Evolutionary conservation across 768 basidiomycete genomes (phyloP), one percentile per base, ranked within the genome.

Genomic region (Sarcomyxa edulis): DNA sequence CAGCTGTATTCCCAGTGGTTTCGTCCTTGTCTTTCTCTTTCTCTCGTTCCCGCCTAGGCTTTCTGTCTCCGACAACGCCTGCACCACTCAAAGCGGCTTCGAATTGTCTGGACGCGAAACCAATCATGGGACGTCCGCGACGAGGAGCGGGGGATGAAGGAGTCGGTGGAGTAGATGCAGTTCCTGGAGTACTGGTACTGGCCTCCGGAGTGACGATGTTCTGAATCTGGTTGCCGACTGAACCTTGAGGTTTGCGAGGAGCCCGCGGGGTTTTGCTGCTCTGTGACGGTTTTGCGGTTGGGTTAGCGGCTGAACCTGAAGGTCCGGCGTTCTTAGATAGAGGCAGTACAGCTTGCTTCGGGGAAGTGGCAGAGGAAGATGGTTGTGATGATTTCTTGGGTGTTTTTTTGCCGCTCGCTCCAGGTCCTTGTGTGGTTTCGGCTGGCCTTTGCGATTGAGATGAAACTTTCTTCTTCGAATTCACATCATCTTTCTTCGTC

Each of bases 21-120:
- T 44, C 51, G 35, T 37, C 40, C 44, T 32, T 40, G 43, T 51
- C 48, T 46, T 49, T 37, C 53, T 55, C 59, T 24, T 46, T 55
- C 29, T 52, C 57, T 24, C 40, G 38, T 39, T 50, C 40, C 32
- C 48, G 37, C n/a, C 45, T 16, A 8, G 39, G 25, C 25, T 49
- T 49, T 7, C 44, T 40, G 9, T 52, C 47, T 37, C 42, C 36
- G n/a, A 67, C 56, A 4, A 77, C 75, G 5, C 78, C 79, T 1
- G 77, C 76, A 0, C 81, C 77, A 40, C 58, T 84, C 20, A 88
- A 57, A 6, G 85, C 85, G 6, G 77, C 83, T 48, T 85, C 83
- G 37, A 88, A 81, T 10, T 85, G 81, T 9, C 84, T 68, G 3
- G 76, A 77, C 0, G 69, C 79, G 6, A 82, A 52, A 0, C 82